Evolutionary conservation across 345 rosid genomes (phyloP).

Genomic region (Diplotaxis tenuifolia): DNA sequence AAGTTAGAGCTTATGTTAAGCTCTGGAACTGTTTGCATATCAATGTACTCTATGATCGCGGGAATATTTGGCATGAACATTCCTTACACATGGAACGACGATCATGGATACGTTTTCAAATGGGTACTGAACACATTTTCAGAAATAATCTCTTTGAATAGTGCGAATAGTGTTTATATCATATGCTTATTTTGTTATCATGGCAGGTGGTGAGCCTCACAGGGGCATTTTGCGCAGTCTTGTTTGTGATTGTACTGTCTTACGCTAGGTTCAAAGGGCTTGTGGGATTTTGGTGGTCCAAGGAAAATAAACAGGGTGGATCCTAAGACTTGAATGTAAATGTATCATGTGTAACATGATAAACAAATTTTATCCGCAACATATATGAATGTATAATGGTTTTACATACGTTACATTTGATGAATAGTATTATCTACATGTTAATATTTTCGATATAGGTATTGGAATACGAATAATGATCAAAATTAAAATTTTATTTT

Average conservation of each 20-base stretch:
- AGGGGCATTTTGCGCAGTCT: slow-evolving; percentile 38
- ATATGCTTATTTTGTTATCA: not conserved
- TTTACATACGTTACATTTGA: too few relatives aligned
- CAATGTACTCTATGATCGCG: slow-evolving; percentile 65
- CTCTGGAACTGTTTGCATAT: too few relatives aligned
- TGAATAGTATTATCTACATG: too few relatives aligned
- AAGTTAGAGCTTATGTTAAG: too few relatives aligned
- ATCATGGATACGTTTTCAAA: slow-evolving; percentile 71
- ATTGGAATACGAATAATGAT: too few relatives aligned
- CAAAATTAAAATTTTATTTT: too few relatives aligned
- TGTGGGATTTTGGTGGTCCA: slow-evolving; percentile 57
- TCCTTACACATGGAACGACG: slow-evolving; percentile 66
- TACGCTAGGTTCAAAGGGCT: slow-evolving; percentile 78
- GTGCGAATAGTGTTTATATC: not conserved
- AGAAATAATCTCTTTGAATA: not conserved
- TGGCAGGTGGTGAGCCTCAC: slow-evolving; percentile 61
- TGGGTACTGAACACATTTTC: slow-evolving; percentile 49
- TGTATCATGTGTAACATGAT: too few relatives aligned
- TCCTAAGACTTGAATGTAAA: too few relatives aligned
- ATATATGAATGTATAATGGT: too few relatives aligned
- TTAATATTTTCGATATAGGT: too few relatives aligned
- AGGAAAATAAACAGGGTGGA: not conserved
- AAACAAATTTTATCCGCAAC: too few relatives aligned
- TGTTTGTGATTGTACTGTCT: slow-evolving; percentile 57
- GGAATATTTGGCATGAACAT: slow-evolving; percentile 93